Evolutionary conservation across 192 early-diverging fungal genomes (phyloP).

Genomic region (Coemansia biformis): DNA sequence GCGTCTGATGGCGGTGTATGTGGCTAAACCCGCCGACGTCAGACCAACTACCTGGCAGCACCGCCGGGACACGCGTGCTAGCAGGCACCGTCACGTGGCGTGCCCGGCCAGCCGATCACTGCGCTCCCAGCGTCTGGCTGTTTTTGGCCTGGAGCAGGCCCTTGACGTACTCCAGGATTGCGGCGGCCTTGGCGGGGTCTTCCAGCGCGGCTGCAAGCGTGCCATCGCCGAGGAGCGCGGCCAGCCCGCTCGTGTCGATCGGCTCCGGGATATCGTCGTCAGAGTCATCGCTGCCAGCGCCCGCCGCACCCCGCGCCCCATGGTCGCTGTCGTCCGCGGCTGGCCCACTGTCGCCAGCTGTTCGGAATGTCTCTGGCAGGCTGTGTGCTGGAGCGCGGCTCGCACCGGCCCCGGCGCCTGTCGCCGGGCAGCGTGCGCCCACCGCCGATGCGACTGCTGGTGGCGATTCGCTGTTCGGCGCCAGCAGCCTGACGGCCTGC

Average conservation of each 20-base stretch:
- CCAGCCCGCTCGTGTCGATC: constrained; percentile 47
- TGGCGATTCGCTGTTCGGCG: background rate
- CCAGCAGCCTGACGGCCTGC: constrained; percentile 17
- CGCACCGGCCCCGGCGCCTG: no score
- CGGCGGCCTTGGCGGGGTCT: constrained; percentile 38
- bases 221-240: constrained; percentile 36
- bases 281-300: background rate
- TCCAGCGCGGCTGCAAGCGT: constrained; percentile 47
- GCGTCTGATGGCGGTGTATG: no score
- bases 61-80: no score
- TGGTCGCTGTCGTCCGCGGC: no score
- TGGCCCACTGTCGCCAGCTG: background rate
- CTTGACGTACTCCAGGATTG: constrained; percentile 50
- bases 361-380: background rate
- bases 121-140: constrained; percentile 6
- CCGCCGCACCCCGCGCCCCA: no score
- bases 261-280: constrained; percentile 35
- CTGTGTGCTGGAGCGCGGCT: no score
- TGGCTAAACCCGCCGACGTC: no score
- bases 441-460: background rate
- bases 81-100: no score
- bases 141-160: constrained; percentile 34
- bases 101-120: no score
- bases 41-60: no score
- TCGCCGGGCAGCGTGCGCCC: no score